phyloP scores from a whole-genome alignment of 352 stramenopile genomes.

The Pythium grandisporangium region DNA sequence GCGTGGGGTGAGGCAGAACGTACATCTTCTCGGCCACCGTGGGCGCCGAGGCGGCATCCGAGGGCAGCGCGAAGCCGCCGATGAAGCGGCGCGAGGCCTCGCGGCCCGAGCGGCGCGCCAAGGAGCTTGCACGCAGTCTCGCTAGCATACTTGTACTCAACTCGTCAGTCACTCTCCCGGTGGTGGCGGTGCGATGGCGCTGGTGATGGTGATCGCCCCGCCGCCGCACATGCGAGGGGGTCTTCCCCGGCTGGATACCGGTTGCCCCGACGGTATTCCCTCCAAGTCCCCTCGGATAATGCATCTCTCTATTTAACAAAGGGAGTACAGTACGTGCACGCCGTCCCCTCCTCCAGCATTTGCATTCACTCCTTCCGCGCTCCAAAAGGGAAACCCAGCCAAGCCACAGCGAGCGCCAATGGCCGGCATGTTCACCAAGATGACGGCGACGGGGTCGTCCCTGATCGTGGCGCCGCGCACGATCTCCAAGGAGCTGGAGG shows the following conservation, averaged over 20 bases:
- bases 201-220: neutral
- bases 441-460: slow-evolving; percentile 33
- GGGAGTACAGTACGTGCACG: too few relatives aligned
- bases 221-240: slow-evolving; percentile 13
- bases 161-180: slow-evolving; percentile 7
- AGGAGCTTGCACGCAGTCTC: slow-evolving; percentile 16
- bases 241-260: slow-evolving; percentile 2
- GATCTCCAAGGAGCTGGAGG: slow-evolving; percentile 78
- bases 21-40: slow-evolving; percentile 25
- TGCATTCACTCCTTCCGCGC: too few relatives aligned
- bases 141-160: slow-evolving; percentile 12
- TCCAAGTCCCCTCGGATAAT: too few relatives aligned
- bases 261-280: too few relatives aligned
- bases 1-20: too few relatives aligned
- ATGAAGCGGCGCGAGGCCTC: slow-evolving; percentile 16
- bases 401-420: slow-evolving; percentile 7
- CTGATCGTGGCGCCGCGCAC: slow-evolving; percentile 51
- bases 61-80: slow-evolving; percentile 14
- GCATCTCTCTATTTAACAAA: too few relatives aligned
- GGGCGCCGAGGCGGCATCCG: slow-evolving; percentile 11
- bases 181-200: too few relatives aligned
- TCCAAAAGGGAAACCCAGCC: too few relatives aligned
- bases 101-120: slow-evolving; percentile 11
- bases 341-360: too few relatives aligned
- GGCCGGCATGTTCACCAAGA: slow-evolving; percentile 39